Evolutionary conservation across 2,329 filamentous ascomycete species (phyloP), one percentile per base, ranked within the genome.

Genomic region (Byssoonygena ceratinophila): DNA sequence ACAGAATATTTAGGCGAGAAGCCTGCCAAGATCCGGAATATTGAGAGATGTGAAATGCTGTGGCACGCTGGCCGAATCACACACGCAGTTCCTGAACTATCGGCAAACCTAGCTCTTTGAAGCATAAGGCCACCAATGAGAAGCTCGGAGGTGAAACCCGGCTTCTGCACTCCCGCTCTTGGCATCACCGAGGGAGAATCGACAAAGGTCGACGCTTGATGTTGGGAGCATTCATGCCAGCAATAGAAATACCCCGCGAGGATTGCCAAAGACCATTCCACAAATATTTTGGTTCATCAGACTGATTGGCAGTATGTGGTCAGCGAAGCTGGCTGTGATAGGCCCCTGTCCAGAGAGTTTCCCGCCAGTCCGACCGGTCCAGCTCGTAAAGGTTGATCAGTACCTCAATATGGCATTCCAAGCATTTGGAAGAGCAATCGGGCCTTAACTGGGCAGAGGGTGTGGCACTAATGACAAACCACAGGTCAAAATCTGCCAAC

Each of bases 1-100:
- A 55, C 46, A 53, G 50, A 51, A 53, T 20, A 47, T 31, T 53
- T 51, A 53, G 51, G 54, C 51, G 50, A 53, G 39, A 22, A 18
- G 29, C 27, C 29, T 18, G 36, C 40, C 32, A 34, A 18, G 34
- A 9, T 37, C 34, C 34, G 14, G 9, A 12, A 6, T 16, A 4
- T 18, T 37, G 34, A 3, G 46, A 29, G 14, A 20, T 52, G 31
- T 40, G 50, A 52, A 9, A 4, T 46, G n/a, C n/a, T n/a, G n/a
- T n/a, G n/a, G n/a, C n/a, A 45, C 31, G 50, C 32, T 52, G 50
- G 50, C 16, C 50, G 41, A 52, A 52, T 46, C 50, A 52, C 23
- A 45, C 20, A 39, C 39, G 49, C 41, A 37, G 41, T 27, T 18
- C 41, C 49, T 51, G 41, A 34, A n/a, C 32, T 25, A n/a, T 31